Percentiles rank a stretch among this genome's conserved stretches.
Evolutionary conservation across 2,329 filamentous ascomycete species (phyloP).

Genomic region (Thermomyces lanuginosus): DNA sequence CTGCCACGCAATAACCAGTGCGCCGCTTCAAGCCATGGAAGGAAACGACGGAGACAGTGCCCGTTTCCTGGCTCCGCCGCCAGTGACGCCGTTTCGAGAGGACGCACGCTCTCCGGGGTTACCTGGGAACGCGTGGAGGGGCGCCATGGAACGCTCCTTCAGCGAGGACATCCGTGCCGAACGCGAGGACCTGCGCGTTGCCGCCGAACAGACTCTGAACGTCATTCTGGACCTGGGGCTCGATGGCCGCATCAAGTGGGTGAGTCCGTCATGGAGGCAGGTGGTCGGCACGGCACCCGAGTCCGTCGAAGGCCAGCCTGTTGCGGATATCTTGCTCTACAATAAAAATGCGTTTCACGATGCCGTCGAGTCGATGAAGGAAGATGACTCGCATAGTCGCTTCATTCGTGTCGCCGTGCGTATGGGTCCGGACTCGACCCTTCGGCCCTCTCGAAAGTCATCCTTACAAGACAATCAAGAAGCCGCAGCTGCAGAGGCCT

Average conservation of each 20-base stretch:
- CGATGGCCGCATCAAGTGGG: constrained; percentile 83
- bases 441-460: constrained; percentile 30
- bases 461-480: constrained; percentile 2
- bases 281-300: constrained; percentile 68
- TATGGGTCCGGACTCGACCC: constrained; percentile 52
- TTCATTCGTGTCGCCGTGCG: constrained; percentile 66
- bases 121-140: too few relatives aligned
- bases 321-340: constrained; percentile 66
- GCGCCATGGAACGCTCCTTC: constrained; percentile 46
- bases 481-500: constrained; percentile 1
- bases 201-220: constrained; percentile 89
- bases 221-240: constrained; percentile 89
- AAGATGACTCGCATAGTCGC: constrained; percentile 83
- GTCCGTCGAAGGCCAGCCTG: constrained; percentile 56
- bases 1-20: constrained; percentile 8
- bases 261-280: constrained; percentile 89
- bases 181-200: constrained; percentile 82
- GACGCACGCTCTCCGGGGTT: constrained; percentile 24
- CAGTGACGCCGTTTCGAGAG: constrained; percentile 28
- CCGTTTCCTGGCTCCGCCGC: constrained; percentile 28
- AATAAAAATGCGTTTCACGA: constrained; percentile 68
- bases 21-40: too few relatives aligned
- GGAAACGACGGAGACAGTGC: constrained; percentile 22
- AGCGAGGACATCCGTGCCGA: constrained; percentile 88
- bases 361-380: constrained; percentile 73